phyloP scores from a whole-genome alignment of 1,139 yeast genomes.

The Candida sojae region DNA sequence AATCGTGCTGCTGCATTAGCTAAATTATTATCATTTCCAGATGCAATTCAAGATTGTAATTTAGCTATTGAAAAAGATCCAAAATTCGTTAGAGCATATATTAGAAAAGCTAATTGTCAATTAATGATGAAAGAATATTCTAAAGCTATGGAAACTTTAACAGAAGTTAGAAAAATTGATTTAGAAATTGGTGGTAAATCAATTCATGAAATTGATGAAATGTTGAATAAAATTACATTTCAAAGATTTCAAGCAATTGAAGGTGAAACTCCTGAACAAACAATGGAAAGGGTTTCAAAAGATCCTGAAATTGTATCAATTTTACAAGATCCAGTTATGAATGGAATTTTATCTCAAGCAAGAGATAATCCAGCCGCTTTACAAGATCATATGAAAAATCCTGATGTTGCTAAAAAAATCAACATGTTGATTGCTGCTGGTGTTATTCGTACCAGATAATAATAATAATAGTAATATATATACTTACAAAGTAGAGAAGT shows the following conservation, averaged over 20 bases:
- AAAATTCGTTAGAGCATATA: conserved; percentile 86
- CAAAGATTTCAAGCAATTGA: conserved; percentile 80
- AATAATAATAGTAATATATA: no score
- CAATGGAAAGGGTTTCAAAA: conserved; percentile 84
- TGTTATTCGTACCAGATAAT: conserved; percentile 85
- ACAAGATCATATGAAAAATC: conserved; percentile 97
- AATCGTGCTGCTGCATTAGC: conserved; percentile 97
- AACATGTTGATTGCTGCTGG: conserved; percentile 95
- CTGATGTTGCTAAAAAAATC: conserved; percentile 86
- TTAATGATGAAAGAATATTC: conserved; percentile 88
- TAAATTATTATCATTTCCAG: conserved; percentile 95
- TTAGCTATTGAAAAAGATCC: conserved; percentile 88
- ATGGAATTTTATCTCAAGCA: conserved; percentile 91
- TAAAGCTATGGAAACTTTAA: conserved; percentile 79
- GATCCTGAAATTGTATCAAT: conserved; percentile 94
- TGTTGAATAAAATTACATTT: conserved; percentile 73
- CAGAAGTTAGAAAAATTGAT: conserved; percentile 76
- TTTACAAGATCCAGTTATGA: conserved; percentile 96
- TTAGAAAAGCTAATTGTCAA: conserved; percentile 95
- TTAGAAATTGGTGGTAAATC: conserved; percentile 61
- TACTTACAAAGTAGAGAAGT: no score
- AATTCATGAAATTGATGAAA: conserved; percentile 76
- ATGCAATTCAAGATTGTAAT: conserved; percentile 91
- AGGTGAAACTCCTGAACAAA: conserved; percentile 94
- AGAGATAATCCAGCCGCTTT: conserved; percentile 95